Conservation (phyloP, 306 rosid species). For the Prunus armeniaca region DNA sequence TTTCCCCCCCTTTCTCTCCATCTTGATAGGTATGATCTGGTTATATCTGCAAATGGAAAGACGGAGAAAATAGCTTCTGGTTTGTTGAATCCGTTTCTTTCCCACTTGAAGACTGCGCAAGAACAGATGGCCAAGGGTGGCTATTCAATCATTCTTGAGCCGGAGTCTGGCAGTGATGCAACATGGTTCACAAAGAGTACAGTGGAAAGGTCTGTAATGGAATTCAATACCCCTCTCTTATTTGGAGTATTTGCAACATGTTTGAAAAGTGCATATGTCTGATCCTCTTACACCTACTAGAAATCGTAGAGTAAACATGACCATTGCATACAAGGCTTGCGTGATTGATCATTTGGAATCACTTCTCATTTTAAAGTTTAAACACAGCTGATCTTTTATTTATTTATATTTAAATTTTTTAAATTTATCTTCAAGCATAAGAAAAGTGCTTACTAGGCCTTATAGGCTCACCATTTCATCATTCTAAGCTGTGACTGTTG, state of each 20-base stretch:
- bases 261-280: neutral
- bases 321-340: neutral
- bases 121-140: slow-evolving; percentile 97
- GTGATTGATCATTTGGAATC: neutral
- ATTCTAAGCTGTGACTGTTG: slow-evolving; percentile 4
- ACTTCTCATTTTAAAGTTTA: neutral
- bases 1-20: slow-evolving; percentile 3
- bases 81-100: slow-evolving; percentile 79
- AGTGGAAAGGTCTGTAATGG: slow-evolving; percentile 61
- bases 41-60: slow-evolving; percentile 84
- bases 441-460: neutral
- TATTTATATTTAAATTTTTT: neutral
- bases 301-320: neutral
- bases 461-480: slow-evolving; percentile 4
- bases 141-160: slow-evolving; percentile 88
- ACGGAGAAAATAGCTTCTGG: slow-evolving; percentile 92
- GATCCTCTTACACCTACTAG: neutral
- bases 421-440: neutral
- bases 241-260: slow-evolving; percentile 1
- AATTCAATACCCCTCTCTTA: neutral
- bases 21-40: slow-evolving; percentile 76
- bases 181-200: slow-evolving; percentile 89
- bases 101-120: slow-evolving; percentile 93
- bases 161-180: slow-evolving; percentile 46
- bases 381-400: neutral